Base-by-base conservation (phyloP, 2,329 filamentous ascomycete species). In the Epichloe elymi region DNA sequence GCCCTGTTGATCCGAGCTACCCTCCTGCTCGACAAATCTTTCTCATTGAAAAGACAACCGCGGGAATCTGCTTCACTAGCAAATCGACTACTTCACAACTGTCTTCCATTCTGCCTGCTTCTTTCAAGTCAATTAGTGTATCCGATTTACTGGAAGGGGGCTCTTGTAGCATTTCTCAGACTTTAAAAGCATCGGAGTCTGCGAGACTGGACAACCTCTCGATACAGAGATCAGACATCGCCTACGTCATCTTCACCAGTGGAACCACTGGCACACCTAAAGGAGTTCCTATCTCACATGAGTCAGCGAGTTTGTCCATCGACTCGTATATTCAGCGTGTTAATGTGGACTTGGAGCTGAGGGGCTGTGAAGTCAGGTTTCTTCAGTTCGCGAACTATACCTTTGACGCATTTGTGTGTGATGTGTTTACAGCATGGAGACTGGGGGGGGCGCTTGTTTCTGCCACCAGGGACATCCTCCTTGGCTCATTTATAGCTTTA, bases 391-490 rank as follows among this genome's bases (percentile, higher is more conserved):
- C 65, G 1, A 57, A 63, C 17, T 66, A 63, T 52, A 69, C 61
- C 19, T 70, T 70, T 46, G 67, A 70, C 51, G 67, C 68, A 11
- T 71, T 66, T 30, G 76, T 83, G 0, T 81, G 82, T 57, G 81
- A 83, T 55, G 78, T 83, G 11, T 82, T 84, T 60, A 82, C 79
- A 58, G 69, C 80, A 2, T 82, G 79, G 74, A 69, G 74, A 52
- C 67, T 67, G n/a, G 79, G 80, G 6, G 79, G 82, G 63, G 73
- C 72, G 33, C 63, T 84, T n/a, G 80, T 78, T 58, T 74, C 77
- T 23, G 74, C 74, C 0, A 71, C 68, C 1, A 77, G 79, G 52
- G 76, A 80, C 50, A 65, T 76, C 15, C 63, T 83, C 4, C 76
- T 80, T 51, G 67, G 69, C 43, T 72, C 80, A 53, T 69, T 82